These are phyloP conservation scores for Leptographium wingfieldii DNA, from an alignment of 2,329 filamentous ascomycete species.

Conservation along the genomic window DNA sequence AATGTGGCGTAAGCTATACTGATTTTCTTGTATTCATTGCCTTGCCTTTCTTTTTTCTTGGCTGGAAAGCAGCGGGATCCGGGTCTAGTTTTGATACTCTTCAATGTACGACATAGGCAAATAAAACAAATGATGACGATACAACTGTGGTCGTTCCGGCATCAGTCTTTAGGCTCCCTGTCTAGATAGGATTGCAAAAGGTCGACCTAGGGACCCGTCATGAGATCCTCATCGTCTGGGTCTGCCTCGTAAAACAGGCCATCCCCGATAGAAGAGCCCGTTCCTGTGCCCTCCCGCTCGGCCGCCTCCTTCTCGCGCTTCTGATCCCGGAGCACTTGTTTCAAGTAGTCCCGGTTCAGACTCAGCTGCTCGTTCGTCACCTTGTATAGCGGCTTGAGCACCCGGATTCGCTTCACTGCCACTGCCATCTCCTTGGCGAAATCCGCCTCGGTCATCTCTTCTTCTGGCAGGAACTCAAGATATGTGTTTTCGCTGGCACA, in stretches of 20 bases:
- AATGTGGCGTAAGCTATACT: neutral
- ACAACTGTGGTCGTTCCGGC: neutral
- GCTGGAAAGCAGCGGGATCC: neutral
- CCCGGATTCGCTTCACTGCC: slow-evolving; percentile 28
- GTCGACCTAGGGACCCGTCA: slow-evolving; percentile 27
- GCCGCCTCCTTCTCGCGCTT: slow-evolving; percentile 32
- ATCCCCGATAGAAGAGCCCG: neutral
- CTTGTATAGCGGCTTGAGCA: slow-evolving; percentile 34
- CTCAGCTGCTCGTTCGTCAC: slow-evolving; percentile 41
- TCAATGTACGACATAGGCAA: neutral
- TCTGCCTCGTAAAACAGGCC: slow-evolving; percentile 30
- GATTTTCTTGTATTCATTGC: neutral
- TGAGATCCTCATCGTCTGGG: slow-evolving; percentile 49
- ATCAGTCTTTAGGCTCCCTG: neutral
- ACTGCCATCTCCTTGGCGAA: slow-evolving; percentile 36
- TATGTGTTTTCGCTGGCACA: slow-evolving; percentile 20
- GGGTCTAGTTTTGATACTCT: neutral
- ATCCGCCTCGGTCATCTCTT: slow-evolving; percentile 34
- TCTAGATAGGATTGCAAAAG: neutral
- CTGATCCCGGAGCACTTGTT: slow-evolving; percentile 31
- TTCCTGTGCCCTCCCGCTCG: neutral
- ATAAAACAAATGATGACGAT: neutral
- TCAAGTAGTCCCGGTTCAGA: slow-evolving; percentile 44
- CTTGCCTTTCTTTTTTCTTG: neutral
- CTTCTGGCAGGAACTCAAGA: slow-evolving; percentile 35